A percentile compares a stretch with the other conserved stretches of the same genome.
Evolutionary conservation across 169 alveolate genomes (phyloP).

Genomic region (Condylostoma magnum): DNA sequence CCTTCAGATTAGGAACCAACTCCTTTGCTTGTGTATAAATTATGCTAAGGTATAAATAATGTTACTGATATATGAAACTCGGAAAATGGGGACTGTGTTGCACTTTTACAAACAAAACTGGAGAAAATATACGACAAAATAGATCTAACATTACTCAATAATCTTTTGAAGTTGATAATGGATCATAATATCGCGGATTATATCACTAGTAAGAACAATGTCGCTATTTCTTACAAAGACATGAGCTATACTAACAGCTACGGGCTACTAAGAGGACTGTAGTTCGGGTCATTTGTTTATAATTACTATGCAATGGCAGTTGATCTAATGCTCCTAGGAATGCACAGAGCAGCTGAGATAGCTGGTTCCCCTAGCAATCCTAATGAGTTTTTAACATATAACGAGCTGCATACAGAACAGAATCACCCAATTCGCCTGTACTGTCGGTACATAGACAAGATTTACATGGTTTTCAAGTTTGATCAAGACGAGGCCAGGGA

Average conservation of each 20-base stretch:
- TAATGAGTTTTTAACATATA: conserved; percentile 93
- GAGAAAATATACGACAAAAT: conserved; percentile 97
- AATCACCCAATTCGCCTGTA: conserved; percentile 98
- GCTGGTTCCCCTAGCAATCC: conserved; percentile 99
- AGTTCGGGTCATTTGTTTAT: conserved; percentile 97
- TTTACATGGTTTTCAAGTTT: conserved; percentile 94
- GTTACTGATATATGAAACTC: conserved; percentile 97
- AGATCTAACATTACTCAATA: conserved; percentile 96
- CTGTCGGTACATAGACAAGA: conserved; percentile 95
- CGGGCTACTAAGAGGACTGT: conserved; percentile 98
- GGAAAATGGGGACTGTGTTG: conserved; percentile 93
- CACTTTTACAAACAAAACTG: conserved; percentile 93
- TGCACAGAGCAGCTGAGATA: conserved; percentile 97
- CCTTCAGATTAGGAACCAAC: conserved; percentile 99
- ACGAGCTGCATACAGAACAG: conserved; percentile 93
- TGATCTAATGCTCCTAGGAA: conserved; percentile 93
- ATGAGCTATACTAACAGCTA: conserved; percentile 98
- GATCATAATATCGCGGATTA: conserved; percentile 99
- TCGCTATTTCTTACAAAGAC: conserved; percentile 96
- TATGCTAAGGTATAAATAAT: conserved; percentile 99
- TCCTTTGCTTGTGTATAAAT: conserved; percentile 98
- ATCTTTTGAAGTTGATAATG: conserved; percentile 96
- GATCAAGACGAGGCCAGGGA: conserved; percentile 95
- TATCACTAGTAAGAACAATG: conserved; percentile 98
- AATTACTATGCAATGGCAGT: conserved; percentile 83